phyloP scores from a whole-genome alignment of 2,329 filamentous ascomycete species.

The Coniella lustricola region DNA sequence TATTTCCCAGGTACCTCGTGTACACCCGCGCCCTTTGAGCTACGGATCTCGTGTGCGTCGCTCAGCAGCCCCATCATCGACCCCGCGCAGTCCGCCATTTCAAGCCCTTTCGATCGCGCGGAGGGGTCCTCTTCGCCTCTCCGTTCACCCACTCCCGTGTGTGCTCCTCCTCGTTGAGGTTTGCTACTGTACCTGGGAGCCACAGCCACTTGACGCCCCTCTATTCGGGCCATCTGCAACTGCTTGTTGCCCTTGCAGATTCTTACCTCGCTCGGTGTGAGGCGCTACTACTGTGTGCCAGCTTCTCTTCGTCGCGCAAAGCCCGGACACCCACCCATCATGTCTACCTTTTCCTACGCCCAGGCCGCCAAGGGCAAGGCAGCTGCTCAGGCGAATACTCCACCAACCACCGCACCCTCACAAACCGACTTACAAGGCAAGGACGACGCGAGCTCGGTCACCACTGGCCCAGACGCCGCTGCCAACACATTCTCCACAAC shows the following conservation, averaged over 20 bases:
- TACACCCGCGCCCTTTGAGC: neutral
- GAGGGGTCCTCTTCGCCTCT: conserved; percentile 3
- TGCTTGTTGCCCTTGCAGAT: conserved; percentile 10
- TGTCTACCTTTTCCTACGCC: conserved; percentile 81
- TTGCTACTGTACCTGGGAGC: conserved; percentile 14
- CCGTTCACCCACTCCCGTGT: conserved; percentile 10
- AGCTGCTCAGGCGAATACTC: conserved; percentile 33
- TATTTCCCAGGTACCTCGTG: neutral
- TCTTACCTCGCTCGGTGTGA: conserved; percentile 6
- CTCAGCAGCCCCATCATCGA: conserved; percentile 3
- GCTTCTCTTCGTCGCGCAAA: conserved; percentile 1
- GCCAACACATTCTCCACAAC: conserved; percentile 31
- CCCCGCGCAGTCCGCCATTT: neutral
- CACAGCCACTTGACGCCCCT: conserved; percentile 5
- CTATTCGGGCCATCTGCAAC: conserved; percentile 11
- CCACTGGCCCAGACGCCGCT: conserved; percentile 29
- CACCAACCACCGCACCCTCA: conserved; percentile 25
- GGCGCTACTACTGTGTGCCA: conserved; percentile 7
- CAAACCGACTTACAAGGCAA: conserved; percentile 27
- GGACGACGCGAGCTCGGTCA: conserved; percentile 28
- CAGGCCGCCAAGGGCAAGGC: conserved; percentile 83
- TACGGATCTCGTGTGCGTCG: neutral
- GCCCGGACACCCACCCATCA: conserved; percentile 20
- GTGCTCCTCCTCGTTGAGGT: conserved; percentile 12
- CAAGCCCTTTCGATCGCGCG: conserved; percentile 3